A percentile compares a stretch with the other conserved stretches of the same genome.
Conservation (phyloP, 164 flowering plant genomes). For the Saururus chinensis region DNA sequence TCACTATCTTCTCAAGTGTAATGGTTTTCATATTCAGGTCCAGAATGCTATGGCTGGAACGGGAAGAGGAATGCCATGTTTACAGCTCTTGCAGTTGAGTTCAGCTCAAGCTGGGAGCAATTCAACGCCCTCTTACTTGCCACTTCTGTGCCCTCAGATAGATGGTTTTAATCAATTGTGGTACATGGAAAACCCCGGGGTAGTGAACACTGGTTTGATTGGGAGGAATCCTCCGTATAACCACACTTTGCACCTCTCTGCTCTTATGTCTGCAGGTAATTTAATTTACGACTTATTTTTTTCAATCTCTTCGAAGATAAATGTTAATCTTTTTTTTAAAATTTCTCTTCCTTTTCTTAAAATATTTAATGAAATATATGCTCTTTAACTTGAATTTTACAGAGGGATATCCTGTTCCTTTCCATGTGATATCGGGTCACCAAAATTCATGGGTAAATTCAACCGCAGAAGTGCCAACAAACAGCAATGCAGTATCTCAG, state of each 20-base stretch:
- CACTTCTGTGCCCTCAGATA: background rate
- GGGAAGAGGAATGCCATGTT: background rate
- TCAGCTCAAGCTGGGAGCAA: background rate
- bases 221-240: background rate
- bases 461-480: background rate
- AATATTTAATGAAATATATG: too few species aligned
- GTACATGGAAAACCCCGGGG: background rate
- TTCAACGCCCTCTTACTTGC: background rate
- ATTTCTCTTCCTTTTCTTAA: too few species aligned
- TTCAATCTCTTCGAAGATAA: too few species aligned
- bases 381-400: background rate
- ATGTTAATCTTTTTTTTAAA: too few species aligned
- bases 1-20: background rate
- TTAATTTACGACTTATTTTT: background rate
- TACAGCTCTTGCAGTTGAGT: background rate
- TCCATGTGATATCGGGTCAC: background rate
- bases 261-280: background rate
- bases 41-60: background rate
- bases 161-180: background rate
- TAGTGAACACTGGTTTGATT: background rate
- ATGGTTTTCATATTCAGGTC: background rate
- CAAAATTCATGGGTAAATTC: background rate
- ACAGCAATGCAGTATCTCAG: background rate
- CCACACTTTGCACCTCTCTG: background rate
- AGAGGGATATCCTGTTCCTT: background rate